A percentile compares a stretch with the other conserved stretches of the same genome.
These are phyloP conservation scores for Sporobolus alterniflorus DNA, from an alignment of 202 grass and related monocot species.

Conservation along the genomic window DNA sequence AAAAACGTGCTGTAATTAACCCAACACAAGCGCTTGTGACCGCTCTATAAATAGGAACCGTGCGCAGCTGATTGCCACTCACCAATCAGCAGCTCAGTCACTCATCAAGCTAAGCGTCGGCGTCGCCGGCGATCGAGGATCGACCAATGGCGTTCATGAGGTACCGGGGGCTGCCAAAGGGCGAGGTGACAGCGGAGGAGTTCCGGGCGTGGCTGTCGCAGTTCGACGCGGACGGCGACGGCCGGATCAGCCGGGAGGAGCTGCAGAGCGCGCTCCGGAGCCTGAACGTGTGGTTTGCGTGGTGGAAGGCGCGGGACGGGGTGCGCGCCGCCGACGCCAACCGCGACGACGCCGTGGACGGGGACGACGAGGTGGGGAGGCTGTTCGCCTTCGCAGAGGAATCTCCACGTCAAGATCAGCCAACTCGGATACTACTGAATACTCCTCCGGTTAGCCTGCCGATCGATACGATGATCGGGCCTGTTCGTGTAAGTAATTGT, in stretches of 20 bases:
- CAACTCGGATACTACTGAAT: conserved; percentile 43
- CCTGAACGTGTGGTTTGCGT: conserved; percentile 71
- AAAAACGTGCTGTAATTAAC: too few species aligned
- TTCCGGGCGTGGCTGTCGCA: conserved; percentile 83
- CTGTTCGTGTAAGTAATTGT: not conserved
- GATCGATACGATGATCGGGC: too few species aligned
- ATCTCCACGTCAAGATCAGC: conserved; percentile 70
- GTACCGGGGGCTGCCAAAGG: conserved; percentile 58
- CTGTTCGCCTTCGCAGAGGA: conserved; percentile 59
- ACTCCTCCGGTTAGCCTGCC: too few species aligned
- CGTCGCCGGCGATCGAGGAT: not conserved
- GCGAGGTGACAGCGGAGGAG: conserved; percentile 66
- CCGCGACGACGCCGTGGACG: conserved; percentile 46
- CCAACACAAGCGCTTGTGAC: too few species aligned
- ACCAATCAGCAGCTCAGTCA: too few species aligned
- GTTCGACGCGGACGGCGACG: conserved; percentile 72
- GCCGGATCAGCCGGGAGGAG: conserved; percentile 71
- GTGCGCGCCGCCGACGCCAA: conserved; percentile 60
- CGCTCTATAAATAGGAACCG: too few species aligned
- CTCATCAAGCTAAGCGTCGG: not conserved
- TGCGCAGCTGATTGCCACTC: too few species aligned
- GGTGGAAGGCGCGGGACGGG: conserved; percentile 64
- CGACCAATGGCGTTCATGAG: conserved; percentile 62
- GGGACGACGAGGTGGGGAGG: conserved; percentile 47
- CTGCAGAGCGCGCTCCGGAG: conserved; percentile 62